These are phyloP conservation scores for Dianthus caryophyllus DNA, from an alignment of 148 eudicot species.

Conservation along the genomic window DNA sequence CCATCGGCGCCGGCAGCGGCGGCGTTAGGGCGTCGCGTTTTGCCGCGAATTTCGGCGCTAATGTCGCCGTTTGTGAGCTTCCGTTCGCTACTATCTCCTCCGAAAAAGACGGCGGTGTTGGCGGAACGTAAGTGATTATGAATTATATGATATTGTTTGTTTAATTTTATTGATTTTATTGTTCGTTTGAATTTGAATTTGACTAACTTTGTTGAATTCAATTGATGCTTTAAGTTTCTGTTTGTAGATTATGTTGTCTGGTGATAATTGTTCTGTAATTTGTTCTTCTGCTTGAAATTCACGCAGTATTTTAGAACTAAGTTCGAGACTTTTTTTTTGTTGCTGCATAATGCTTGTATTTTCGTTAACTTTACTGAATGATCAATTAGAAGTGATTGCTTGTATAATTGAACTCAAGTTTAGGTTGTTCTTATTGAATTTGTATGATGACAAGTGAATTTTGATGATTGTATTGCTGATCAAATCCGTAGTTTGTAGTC, in stretches of 20 bases:
- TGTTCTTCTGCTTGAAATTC: background rate
- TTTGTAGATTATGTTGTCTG: background rate
- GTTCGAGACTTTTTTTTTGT: background rate
- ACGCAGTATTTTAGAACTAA: background rate
- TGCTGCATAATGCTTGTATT: background rate
- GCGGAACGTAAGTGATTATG: constrained; percentile 64
- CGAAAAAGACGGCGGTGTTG: constrained; percentile 77
- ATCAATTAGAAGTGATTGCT: no score
- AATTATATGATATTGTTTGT: background rate
- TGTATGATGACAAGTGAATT: background rate
- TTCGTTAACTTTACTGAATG: no score
- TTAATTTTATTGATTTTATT: background rate
- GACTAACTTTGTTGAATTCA: background rate
- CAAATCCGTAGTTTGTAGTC: no score
- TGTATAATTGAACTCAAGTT: background rate
- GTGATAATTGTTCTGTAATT: background rate
- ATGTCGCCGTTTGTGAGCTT: constrained; percentile 84
- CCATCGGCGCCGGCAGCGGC: constrained; percentile 95
- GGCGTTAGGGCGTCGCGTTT: constrained; percentile 94
- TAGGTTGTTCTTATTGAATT: background rate
- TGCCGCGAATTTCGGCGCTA: constrained; percentile 80
- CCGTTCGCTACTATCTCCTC: constrained; percentile 79
- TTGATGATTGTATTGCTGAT: no score
- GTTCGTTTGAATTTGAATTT: background rate
- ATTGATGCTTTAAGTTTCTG: background rate